Evolutionary conservation across 2,329 filamentous ascomycete genomes (phyloP).

Genomic region (Magnaporthiopsis incrustans): DNA sequence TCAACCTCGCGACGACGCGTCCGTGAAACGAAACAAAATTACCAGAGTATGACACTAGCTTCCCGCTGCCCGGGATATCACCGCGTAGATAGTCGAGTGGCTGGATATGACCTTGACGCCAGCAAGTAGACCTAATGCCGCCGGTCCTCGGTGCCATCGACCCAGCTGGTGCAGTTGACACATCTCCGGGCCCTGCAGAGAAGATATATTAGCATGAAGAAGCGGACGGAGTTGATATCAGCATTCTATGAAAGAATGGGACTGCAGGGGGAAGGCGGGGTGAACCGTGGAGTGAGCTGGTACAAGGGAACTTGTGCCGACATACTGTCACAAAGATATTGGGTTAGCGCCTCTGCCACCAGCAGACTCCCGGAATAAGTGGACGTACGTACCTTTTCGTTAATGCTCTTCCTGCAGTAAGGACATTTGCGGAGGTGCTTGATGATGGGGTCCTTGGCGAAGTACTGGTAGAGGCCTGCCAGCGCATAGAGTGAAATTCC

Average conservation of each 20-base stretch:
- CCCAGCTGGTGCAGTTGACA: slow-evolving; percentile 43
- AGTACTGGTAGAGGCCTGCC: slow-evolving; percentile 52
- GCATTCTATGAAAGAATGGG: neutral
- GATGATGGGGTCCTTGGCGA: slow-evolving; percentile 59
- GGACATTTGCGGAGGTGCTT: slow-evolving; percentile 62
- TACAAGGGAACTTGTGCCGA: neutral
- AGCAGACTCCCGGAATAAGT: neutral
- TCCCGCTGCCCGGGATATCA: too few species aligned
- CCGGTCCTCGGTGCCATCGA: slow-evolving; percentile 39
- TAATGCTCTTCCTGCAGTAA: slow-evolving; percentile 58
- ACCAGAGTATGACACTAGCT: too few species aligned
- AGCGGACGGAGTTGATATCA: neutral
- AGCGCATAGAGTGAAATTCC: slow-evolving; percentile 58
- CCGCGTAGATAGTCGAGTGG: neutral
- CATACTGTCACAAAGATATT: neutral
- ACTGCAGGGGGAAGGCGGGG: neutral
- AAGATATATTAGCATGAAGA: neutral
- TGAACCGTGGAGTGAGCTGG: neutral
- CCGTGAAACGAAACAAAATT: too few species aligned
- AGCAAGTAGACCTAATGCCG: slow-evolving; percentile 2
- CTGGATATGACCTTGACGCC: too few species aligned
- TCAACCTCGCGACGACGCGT: too few species aligned
- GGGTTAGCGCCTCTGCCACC: neutral
- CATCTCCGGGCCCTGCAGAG: slow-evolving; percentile 32
- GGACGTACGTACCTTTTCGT: slow-evolving; percentile 43